phyloP scores from a whole-genome alignment of 2,329 filamentous ascomycete genomes.

The Chrysoporthe cubensis region DNA sequence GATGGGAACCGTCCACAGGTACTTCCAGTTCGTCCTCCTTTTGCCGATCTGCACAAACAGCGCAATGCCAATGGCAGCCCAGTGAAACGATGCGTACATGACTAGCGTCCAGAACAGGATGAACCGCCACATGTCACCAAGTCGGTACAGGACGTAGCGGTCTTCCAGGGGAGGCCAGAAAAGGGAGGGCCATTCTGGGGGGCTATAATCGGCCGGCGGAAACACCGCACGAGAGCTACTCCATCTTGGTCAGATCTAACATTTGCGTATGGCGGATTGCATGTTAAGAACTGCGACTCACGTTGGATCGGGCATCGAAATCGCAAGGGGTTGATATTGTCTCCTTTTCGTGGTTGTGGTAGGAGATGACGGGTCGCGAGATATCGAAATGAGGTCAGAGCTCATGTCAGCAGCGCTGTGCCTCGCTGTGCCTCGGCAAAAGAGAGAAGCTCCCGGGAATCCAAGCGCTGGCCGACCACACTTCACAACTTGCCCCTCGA shows the following conservation, averaged over 20 bases:
- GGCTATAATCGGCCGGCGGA: slow-evolving; percentile 61
- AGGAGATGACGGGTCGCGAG: slow-evolving; percentile 11
- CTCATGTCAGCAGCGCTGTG: slow-evolving; percentile 26
- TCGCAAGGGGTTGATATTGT: neutral
- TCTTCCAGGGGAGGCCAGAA: slow-evolving; percentile 68
- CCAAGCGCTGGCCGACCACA: slow-evolving; percentile 10
- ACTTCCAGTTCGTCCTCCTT: slow-evolving; percentile 57
- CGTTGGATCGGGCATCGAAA: slow-evolving; percentile 16
- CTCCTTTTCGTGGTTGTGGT: slow-evolving; percentile 16
- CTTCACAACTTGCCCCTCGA: neutral
- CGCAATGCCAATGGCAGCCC: slow-evolving; percentile 72
- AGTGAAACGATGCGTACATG: slow-evolving; percentile 74
- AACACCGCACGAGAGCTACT: slow-evolving; percentile 30
- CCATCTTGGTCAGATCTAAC: slow-evolving; percentile 2
- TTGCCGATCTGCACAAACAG: slow-evolving; percentile 70
- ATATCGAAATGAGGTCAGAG: slow-evolving; percentile 18
- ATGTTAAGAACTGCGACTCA: neutral
- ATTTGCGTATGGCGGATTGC: neutral
- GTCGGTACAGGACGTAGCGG: slow-evolving; percentile 70
- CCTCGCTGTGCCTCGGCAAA: slow-evolving; percentile 39
- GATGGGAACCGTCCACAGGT: slow-evolving; percentile 73
- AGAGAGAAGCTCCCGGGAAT: slow-evolving; percentile 12
- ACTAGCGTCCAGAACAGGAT: slow-evolving; percentile 86
- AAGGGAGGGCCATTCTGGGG: slow-evolving; percentile 79
- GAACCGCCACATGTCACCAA: slow-evolving; percentile 82